Evolutionary conservation across 2,329 filamentous ascomycete genomes (phyloP), one percentile per base, ranked within the genome.

Genomic region (Scytalidium sp.): DNA sequence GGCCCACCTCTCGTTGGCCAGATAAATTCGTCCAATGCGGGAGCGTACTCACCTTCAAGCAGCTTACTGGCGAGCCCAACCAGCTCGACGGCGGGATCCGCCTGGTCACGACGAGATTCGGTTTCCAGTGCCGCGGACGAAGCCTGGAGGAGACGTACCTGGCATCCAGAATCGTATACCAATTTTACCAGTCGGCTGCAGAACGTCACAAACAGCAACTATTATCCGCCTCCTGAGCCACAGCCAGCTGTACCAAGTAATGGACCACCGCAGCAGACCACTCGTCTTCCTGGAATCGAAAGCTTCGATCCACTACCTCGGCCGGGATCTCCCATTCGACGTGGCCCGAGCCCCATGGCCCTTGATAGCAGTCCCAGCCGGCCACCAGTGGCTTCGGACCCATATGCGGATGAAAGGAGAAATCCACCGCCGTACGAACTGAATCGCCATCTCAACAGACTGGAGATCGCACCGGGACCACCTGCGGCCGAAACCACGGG

Each of bases 201-300:
- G 60, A 87, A 89, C 55, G 87, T 90, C 36, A 83, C 88, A 53
- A 90, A 84, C 4, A 83, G 88, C 61, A 83, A 67, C 64, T 83
- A 74, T 55, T 78, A 72, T 69, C 58, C 56, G 2, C 55, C 55
- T 27, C 59, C 59, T 40, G 58, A 60, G 46, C 56, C 53, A 5
- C 56, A 20, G 47, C 32, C 32, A 7, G 47, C 58, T 19, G 52
- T 64, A 19, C 59, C 58, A n/a, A 60, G 56, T 43, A 62, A 64
- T 50, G 57, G 66, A 32, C 82, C 70, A 66, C 83, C 85, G 5
- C 20, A 40, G 7, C 80, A 76, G 6, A 70, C 77, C 3, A 74
- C 90, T 13, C 83, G 90, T 36, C 77, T 97, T 13, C 92, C 92
- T 1, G 91, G 92, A 13, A 97, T 97, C 57, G 90, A 96, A 65